Evolutionary conservation across 75 land plant genomes (phyloP).

Genomic region (Cupressus sempervirens): DNA sequence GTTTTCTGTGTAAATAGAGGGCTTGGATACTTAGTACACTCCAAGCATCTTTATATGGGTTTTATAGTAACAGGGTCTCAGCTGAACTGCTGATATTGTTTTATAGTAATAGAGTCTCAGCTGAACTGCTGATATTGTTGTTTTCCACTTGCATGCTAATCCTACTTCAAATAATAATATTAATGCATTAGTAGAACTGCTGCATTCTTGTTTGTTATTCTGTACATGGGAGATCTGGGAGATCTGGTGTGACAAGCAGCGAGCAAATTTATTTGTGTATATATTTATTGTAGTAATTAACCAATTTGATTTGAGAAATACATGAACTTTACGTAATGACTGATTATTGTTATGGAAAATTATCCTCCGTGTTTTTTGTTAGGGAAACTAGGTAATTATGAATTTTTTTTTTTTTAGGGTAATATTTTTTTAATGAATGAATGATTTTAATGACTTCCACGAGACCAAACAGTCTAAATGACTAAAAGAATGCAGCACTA

Average conservation of each 20-base stretch:
- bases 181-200: neutral
- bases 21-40: neutral
- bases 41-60: neutral
- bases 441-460: too few relatives aligned
- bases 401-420: too few relatives aligned
- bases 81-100: neutral
- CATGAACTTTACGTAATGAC: neutral
- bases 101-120: neutral
- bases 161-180: neutral
- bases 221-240: neutral
- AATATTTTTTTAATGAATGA: too few relatives aligned
- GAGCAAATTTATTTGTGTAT: neutral
- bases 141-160: neutral
- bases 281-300: neutral
- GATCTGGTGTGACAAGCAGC: neutral
- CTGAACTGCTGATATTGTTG: neutral
- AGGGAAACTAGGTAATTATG: neutral
- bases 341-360: neutral
- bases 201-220: neutral
- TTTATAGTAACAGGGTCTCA: neutral
- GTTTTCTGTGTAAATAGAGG: constrained; percentile 8
- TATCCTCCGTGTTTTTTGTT: neutral
- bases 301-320: neutral
- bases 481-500: too few relatives aligned
- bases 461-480: too few relatives aligned